Base-by-base conservation (phyloP, 2,329 filamentous ascomycete genomes). In the Penicillium sp. region DNA sequence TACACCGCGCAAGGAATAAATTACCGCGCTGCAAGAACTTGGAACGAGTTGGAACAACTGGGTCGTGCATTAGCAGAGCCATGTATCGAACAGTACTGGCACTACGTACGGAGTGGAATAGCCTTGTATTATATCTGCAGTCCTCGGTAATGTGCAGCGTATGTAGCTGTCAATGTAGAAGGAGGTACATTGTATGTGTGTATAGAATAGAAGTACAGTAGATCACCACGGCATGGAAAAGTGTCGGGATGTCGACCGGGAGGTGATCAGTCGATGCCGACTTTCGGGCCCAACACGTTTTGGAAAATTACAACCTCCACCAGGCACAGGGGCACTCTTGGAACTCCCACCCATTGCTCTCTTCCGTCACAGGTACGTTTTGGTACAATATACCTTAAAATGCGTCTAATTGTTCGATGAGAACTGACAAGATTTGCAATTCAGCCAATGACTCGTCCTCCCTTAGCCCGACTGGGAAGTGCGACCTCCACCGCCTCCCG, bases 401-500 rank as follows among this genome's bases (percentile, higher is more conserved):
- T 34, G 14, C 11, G 32, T 14, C 18, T 21, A 42, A 27, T 14
- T 18, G 18, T 18, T 18, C 18, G 18, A 18, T 18, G 18, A 18
- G n/a, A 13, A 39, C 42, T 29, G 21, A 34, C 24, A 34, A 21
- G 5, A 49, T 52, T 53, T 16, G 29, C 50, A 59, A 50, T 22
- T 27, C 32, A 56, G 52, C 55, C 61, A 62, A 65, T 65, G 63
- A 58, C 56, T 56, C 50, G 57, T 59, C 53, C 63, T 69, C 68
- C 66, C 58, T 71, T 70, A 56, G 66, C 56, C 67, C 69, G 69
- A 67, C 57, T 67, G 62, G 59, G 61, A 63, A 59, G 61, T 55
- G 55, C 51, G 51, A 48, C 56, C 59, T 66, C 70, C 71, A 72
- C 70, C 70, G 69, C 70, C 67, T 69, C 56, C 64, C 64, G 62